phyloP scores from a whole-genome alignment of 2,329 filamentous ascomycete genomes.

The Chaetomium sp. region DNA sequence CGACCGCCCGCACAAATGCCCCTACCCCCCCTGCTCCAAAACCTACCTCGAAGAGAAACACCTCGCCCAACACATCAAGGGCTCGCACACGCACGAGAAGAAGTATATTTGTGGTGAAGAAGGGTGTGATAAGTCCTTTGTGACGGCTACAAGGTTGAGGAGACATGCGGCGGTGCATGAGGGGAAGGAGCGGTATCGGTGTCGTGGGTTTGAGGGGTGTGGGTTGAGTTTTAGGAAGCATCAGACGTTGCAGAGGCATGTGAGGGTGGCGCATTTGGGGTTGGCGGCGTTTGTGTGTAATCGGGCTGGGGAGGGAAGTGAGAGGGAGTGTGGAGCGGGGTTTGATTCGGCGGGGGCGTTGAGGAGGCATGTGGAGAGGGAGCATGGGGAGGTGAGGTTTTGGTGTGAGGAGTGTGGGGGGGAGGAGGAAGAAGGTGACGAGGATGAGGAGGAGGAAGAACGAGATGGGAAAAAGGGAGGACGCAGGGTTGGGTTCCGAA shows the following conservation, averaged over 20 bases:
- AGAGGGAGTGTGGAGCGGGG: constrained; percentile 51
- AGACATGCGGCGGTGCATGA: constrained; percentile 74
- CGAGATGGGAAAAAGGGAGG: constrained; percentile 25
- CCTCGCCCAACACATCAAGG: constrained; percentile 77
- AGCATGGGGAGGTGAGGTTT: constrained; percentile 64
- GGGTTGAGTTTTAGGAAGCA: constrained; percentile 79
- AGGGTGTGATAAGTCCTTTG: constrained; percentile 73
- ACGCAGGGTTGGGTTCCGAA: constrained; percentile 58
- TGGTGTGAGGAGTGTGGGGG: constrained; percentile 67
- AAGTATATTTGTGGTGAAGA: constrained; percentile 65
- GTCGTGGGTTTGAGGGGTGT: constrained; percentile 64
- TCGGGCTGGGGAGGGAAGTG: constrained; percentile 16
- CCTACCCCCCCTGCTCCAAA: constrained; percentile 66
- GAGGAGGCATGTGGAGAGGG: constrained; percentile 61
- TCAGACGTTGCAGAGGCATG: constrained; percentile 76
- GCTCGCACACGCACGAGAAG: constrained; percentile 66
- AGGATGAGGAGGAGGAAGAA: constrained; percentile 24
- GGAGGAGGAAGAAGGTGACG: constrained; percentile 27
- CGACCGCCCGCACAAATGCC: constrained; percentile 72
- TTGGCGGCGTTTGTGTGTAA: constrained; percentile 64
- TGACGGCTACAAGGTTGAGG: constrained; percentile 69
- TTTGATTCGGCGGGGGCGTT: constrained; percentile 71
- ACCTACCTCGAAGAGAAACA: constrained; percentile 82
- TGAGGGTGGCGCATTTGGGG: constrained; percentile 67
- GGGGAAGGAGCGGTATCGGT: constrained; percentile 68